Conservation (phyloP, 208 protist genomes). For the Wallacemonas sp. region DNA sequence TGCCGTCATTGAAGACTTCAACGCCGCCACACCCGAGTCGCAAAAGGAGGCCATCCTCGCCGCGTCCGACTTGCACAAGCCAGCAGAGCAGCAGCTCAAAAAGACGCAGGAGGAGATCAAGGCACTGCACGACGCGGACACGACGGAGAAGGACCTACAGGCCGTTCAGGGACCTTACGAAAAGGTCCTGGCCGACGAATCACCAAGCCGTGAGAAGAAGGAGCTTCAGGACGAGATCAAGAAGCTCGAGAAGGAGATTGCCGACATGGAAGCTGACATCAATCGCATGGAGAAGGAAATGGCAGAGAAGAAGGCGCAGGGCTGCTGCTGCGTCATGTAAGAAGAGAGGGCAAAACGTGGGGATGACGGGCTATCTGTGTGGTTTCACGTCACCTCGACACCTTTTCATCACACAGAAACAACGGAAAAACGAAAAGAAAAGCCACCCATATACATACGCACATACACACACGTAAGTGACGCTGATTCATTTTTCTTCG, state of each 20-base stretch:
- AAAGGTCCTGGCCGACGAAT: conserved; percentile 28
- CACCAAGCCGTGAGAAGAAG: conserved; percentile 44
- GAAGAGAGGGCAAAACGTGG: background rate
- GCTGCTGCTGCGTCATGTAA: conserved; percentile 71
- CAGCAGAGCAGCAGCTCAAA: conserved; percentile 28
- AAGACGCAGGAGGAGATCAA: conserved; percentile 33
- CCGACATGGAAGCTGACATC: conserved; percentile 48
- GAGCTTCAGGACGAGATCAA: conserved; percentile 46
- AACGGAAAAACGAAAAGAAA: too few species aligned
- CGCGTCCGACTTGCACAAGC: conserved; percentile 24
- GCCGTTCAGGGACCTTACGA: conserved; percentile 55
- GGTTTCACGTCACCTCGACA: too few species aligned
- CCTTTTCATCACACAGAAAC: too few species aligned
- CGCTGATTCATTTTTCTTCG: too few species aligned
- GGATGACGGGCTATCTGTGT: too few species aligned
- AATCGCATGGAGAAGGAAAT: conserved; percentile 46
- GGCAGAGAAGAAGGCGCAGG: conserved; percentile 52
- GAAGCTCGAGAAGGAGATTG: conserved; percentile 65
- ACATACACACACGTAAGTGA: too few species aligned
- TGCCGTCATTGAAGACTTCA: conserved; percentile 56
- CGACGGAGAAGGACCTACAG: conserved; percentile 23
- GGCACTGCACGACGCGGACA: conserved; percentile 22
- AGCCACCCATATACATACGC: too few species aligned
- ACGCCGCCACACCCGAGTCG: conserved; percentile 54
- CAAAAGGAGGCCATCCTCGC: conserved; percentile 38